phyloP scores from a whole-genome alignment of 2,329 filamentous ascomycete species.

The Trichophyton schoenleinii region DNA sequence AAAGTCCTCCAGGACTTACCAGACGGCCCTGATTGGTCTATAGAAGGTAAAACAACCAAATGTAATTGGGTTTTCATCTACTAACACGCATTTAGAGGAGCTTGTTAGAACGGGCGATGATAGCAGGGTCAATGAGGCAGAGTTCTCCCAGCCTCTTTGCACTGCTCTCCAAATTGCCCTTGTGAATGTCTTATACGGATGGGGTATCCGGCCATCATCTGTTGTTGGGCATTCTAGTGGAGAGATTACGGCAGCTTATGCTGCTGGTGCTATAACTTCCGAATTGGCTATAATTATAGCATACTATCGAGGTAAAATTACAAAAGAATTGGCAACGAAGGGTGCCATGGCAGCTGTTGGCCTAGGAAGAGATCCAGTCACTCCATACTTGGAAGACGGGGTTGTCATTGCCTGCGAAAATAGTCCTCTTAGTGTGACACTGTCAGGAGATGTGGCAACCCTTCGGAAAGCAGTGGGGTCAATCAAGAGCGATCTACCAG shows the following conservation, averaged over 20 bases:
- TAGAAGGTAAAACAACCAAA: background rate
- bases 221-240: constrained; percentile 19
- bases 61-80: background rate
- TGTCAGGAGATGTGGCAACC: constrained; percentile 25
- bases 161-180: constrained; percentile 17
- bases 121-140: background rate
- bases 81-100: constrained; percentile 5
- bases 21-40: background rate
- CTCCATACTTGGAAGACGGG: background rate
- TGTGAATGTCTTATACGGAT: constrained; percentile 15
- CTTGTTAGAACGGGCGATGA: background rate
- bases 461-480: constrained; percentile 22
- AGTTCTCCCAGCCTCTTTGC: constrained; percentile 15
- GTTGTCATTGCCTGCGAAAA: background rate
- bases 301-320: constrained; percentile 15
- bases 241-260: constrained; percentile 20
- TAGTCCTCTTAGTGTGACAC: background rate
- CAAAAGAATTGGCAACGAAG: background rate
- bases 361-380: background rate
- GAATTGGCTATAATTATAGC: constrained; percentile 15
- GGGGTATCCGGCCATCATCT: constrained; percentile 12
- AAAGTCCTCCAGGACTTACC: background rate
- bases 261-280: constrained; percentile 12
- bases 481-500: constrained; percentile 14
- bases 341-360: constrained; percentile 2